Percentiles rank a stretch among this genome's conserved stretches.
Evolutionary conservation across 2,329 filamentous ascomycete species (phyloP).

Genomic region (Penicillium olsonii): DNA sequence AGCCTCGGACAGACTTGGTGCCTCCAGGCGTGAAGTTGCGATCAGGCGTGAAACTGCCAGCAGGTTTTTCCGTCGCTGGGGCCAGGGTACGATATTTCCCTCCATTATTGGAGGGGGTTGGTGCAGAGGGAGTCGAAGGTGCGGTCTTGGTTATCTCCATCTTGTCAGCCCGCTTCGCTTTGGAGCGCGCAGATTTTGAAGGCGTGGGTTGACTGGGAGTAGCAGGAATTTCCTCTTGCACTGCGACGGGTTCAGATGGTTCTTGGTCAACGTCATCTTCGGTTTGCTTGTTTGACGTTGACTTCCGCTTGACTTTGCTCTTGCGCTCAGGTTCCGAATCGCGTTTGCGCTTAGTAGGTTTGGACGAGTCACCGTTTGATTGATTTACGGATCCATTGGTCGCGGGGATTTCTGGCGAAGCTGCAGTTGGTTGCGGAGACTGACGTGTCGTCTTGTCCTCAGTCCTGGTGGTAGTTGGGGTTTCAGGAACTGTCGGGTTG

Average conservation of each 20-base stretch:
- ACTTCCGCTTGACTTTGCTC: slow-evolving; percentile 7
- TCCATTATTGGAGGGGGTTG: no score
- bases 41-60: neutral
- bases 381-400: neutral
- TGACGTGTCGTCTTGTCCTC: slow-evolving; percentile 12
- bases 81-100: neutral
- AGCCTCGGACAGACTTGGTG: slow-evolving; percentile 2
- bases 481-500: slow-evolving; percentile 9
- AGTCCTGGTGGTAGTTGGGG: neutral
- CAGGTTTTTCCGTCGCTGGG: neutral
- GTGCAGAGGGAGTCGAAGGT: neutral
- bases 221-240: neutral
- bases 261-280: neutral
- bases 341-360: slow-evolving; percentile 31
- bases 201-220: neutral
- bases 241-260: neutral
- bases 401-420: neutral
- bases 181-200: neutral
- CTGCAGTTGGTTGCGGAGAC: neutral
- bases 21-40: neutral
- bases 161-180: neutral
- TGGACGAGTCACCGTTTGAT: slow-evolving; percentile 11
- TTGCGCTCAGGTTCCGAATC: slow-evolving; percentile 13
- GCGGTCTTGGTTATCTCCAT: neutral
- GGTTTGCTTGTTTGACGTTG: neutral